Evolutionary conservation across 257 asterid species (phyloP).

Genomic region (Solanum rostratum): DNA sequence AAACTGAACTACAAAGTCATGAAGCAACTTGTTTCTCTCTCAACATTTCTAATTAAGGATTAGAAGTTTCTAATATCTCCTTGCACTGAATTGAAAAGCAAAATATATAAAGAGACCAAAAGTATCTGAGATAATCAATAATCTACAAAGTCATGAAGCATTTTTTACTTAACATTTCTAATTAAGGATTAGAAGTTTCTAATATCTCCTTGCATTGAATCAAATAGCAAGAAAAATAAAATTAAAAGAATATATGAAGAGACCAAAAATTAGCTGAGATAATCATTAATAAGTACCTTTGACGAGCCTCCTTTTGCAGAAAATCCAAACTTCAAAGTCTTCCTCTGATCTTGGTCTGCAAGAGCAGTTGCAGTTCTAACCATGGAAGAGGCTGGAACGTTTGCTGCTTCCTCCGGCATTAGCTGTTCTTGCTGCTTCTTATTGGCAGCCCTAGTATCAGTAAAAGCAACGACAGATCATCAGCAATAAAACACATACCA

Average conservation of each 20-base stretch:
- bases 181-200: neutral
- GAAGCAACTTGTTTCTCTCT: neutral
- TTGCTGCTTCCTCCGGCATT: slow-evolving; percentile 42
- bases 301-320: slow-evolving; percentile 54
- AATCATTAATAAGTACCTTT: slow-evolving; percentile 33
- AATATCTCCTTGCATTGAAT: neutral
- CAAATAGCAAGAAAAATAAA: neutral
- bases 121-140: neutral
- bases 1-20: neutral
- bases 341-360: slow-evolving; percentile 89
- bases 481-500: neutral
- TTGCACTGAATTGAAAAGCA: neutral
- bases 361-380: slow-evolving; percentile 59
- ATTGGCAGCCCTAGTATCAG: slow-evolving; percentile 54
- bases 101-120: neutral
- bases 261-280: neutral
- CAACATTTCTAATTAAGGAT: neutral
- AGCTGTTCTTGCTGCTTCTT: slow-evolving; percentile 64
- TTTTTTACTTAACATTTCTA: neutral
- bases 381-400: slow-evolving; percentile 18
- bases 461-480: neutral
- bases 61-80: neutral
- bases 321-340: slow-evolving; percentile 81
- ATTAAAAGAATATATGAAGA: neutral
- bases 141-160: neutral